A percentile compares a stretch with the other conserved stretches of the same genome.
Evolutionary conservation across 345 rosid species (phyloP).

Genomic region (Pistacia integerrima): DNA sequence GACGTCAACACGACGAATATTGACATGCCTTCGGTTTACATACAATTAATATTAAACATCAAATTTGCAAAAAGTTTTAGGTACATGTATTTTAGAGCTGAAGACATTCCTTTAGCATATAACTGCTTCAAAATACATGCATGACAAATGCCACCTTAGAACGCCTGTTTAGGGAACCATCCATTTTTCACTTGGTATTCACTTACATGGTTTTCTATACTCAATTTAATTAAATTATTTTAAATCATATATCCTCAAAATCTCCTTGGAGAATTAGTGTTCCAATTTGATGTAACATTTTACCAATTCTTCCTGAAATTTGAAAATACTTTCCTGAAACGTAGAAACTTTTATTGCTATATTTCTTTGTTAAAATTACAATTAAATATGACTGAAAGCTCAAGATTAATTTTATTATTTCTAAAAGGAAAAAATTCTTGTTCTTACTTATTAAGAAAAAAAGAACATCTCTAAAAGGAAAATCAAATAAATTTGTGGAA

Average conservation of each 20-base stretch:
- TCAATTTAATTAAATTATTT: neutral
- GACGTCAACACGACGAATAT: neutral
- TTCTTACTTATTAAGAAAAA: too few species aligned
- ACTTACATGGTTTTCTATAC: neutral
- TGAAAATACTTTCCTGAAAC: neutral
- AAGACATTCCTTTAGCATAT: neutral
- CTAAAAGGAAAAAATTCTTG: neutral
- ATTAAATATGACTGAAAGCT: neutral
- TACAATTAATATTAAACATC: neutral
- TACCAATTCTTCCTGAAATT: neutral
- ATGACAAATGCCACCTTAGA: neutral
- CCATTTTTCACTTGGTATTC: neutral
- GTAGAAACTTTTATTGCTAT: neutral
- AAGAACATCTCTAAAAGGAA: too few species aligned
- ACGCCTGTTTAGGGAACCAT: neutral
- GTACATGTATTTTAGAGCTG: neutral
- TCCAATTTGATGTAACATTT: neutral
- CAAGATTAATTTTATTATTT: neutral
- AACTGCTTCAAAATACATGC: neutral
- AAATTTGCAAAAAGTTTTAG: neutral
- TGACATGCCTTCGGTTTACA: neutral
- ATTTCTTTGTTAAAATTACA: neutral
- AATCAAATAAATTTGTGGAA: too few species aligned
- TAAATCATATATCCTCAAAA: neutral
- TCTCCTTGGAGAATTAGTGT: neutral